Base-by-base conservation (phyloP, 176 grass and related monocot species). In the Elymus sibiricus region DNA sequence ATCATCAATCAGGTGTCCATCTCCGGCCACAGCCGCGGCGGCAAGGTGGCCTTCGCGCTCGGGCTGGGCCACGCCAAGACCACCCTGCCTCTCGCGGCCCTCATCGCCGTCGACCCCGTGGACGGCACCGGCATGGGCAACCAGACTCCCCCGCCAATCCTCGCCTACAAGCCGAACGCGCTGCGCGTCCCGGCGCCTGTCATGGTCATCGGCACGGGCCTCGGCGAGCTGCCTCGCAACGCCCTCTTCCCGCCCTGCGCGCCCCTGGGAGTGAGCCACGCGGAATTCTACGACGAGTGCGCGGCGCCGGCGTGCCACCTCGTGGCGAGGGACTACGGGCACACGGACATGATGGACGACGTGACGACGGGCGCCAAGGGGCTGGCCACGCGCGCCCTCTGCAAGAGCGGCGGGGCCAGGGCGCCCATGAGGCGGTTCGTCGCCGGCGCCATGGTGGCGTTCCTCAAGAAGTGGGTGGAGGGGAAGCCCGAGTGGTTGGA, bases 301-400 rank as follows among this genome's bases (percentile, higher is more conserved):
- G 22, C 79, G 17, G 53, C 87, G 26, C 89, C 93, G 26, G 65
- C 77, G 8, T 95, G 86, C 66, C 92, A 95, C 78, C 86, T 98
- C 34, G 95, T 95, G 70, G 95, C 86, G 6, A 56, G 70, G 86
- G 89, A 95, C 29, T 95, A 95, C 74, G 95, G 95, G 7, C 95
- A 98, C 88, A 35, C 85, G 4, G 95, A 95, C 88, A 89, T 95
- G 93, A 83, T 95, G 79, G 95, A 98, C 86, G 91, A 98, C 85
- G 88, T 90, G 62, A 98, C 95, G 6, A 79, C 59, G 6, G 95
- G 95, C 2, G 72, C 73, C 7, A 87, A 88, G 86, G 95, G 93
- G 13, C 61, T 85, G 31, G 81, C 80, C 15, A 89, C 93, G 28
- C 89, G 94, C 60, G 84, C 66, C 19, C 2, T 93, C 11, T 94